A percentile compares a stretch with the other conserved stretches of the same genome.
These are phyloP conservation scores for Plantago lanceolata DNA, from an alignment of 305 asterid species.

Conservation along the genomic window DNA sequence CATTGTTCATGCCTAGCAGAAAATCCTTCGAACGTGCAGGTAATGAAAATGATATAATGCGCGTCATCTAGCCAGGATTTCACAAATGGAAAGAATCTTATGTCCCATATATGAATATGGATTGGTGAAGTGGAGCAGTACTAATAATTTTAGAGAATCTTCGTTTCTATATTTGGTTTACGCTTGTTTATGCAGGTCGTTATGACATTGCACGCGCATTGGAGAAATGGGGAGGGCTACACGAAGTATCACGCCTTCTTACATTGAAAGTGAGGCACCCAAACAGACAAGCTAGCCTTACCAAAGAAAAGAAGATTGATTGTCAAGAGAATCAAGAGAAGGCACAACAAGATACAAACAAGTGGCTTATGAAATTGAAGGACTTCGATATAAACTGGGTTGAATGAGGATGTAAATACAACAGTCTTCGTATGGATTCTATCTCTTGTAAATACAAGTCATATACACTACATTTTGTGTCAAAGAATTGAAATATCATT, in stretches of 20 bases:
- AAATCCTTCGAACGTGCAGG: constrained; percentile 94
- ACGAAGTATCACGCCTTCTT: constrained; percentile 83
- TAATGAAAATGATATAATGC: constrained; percentile 9
- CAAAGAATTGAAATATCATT: no score
- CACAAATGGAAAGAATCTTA: background rate
- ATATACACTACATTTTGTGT: no score
- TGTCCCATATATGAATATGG: background rate
- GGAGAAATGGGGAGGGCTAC: constrained; percentile 98
- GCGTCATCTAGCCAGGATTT: background rate
- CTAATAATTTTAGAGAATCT: no score
- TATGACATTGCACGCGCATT: constrained; percentile 84
- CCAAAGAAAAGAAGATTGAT: constrained; percentile 56
- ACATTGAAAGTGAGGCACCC: constrained; percentile 81
- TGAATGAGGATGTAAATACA: constrained; percentile 29
- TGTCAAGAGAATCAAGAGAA: constrained; percentile 23
- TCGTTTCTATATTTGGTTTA: background rate
- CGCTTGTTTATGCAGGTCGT: constrained; percentile 46
- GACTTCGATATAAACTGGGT: constrained; percentile 81
- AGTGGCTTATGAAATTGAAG: constrained; percentile 65
- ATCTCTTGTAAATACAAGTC: background rate
- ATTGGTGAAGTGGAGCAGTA: background rate
- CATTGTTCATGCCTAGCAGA: constrained; percentile 87
- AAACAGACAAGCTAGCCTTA: constrained; percentile 47
- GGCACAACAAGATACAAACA: constrained; percentile 56
- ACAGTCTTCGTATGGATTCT: background rate